Base-by-base conservation (phyloP, 2,329 filamentous ascomycete genomes). In the Botrytis cinerea region DNA sequence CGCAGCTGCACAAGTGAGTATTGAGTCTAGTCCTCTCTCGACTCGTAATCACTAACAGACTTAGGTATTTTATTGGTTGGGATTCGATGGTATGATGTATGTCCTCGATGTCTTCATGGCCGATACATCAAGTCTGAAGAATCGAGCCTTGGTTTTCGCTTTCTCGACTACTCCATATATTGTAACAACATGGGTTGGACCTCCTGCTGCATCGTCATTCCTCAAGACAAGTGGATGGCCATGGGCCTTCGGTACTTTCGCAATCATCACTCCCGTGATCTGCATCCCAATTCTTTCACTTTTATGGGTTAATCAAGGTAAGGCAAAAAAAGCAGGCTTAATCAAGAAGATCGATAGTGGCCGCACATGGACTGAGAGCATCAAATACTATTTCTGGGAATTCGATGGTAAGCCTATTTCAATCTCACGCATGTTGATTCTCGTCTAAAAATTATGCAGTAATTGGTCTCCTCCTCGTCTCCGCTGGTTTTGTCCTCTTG, bases 231-330 rank as follows among this genome's bases (percentile, higher is more conserved):
- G 86, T 12, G 88, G 86, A 64, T 93, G 88, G 87, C 86, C 89
- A 57, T 93, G 91, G 91, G 90, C 86, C 1, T 93, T 90, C 78
- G 91, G 90, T 54, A 85, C 86, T 76, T 93, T 91, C 81, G 85
- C 87, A 60, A 89, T 93, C 76, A 85, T 93, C 74, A 83, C 89
- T 5, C 90, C 91, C 1, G 81, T 86, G 60, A 85, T 91, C 62
- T 87, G 87, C 43, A 74, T 89, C n/a, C 91, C 92, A 0, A 83
- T 93, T n/a, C 87, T 88, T 51, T 78, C 84, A 22, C 82, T 92
- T 16, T 73, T 82, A n/a, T 77, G 75, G 63, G 68, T 61, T 32
- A 90, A 92, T 78, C 86, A 90, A 75, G 83, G 82, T 70, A 91
- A 90, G 79, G 91, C 91, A 7, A 83, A 83, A 75, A 85, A 85